Conservation (phyloP, 495 filamentous ascomycete species). For the Darksidea phi region DNA sequence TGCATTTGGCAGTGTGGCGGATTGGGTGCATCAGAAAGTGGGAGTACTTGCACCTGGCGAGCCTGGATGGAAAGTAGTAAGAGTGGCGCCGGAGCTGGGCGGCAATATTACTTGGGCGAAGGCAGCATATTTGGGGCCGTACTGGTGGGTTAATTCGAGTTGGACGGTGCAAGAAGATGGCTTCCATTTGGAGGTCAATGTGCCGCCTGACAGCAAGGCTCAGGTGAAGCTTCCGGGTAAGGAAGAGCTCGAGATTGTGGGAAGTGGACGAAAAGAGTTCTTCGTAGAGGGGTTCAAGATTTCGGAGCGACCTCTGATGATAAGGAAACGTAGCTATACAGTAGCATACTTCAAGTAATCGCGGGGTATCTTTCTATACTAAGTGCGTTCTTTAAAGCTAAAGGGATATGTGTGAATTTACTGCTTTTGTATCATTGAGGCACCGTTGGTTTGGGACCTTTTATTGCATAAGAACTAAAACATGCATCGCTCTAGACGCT, state of each 20-base stretch:
- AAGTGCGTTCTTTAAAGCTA: no score
- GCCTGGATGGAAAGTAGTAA: slow-evolving; percentile 15
- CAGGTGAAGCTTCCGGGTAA: not conserved
- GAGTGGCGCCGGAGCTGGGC: slow-evolving; percentile 17
- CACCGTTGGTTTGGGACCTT: no score
- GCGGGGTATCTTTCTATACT: no score
- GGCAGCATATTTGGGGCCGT: slow-evolving; percentile 10
- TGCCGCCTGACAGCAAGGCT: not conserved
- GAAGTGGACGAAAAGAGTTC: not conserved
- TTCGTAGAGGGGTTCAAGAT: not conserved
- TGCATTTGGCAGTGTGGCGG: slow-evolving; percentile 47
- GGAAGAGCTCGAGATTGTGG: not conserved
- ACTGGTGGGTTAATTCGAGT: slow-evolving; percentile 15
- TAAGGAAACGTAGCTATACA: no score
- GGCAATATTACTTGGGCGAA: slow-evolving; percentile 8
- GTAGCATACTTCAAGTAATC: no score
- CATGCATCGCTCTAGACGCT: no score
- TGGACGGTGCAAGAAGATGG: not conserved
- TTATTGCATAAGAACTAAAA: no score
- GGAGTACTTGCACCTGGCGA: slow-evolving; percentile 14
- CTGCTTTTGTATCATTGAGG: no score
- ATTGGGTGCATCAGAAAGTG: slow-evolving; percentile 27
- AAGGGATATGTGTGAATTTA: no score
- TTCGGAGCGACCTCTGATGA: no score
- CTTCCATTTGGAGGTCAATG: not conserved